Evolutionary conservation across 345 rosid genomes (phyloP).

Genomic region (Gossypium turneri): DNA sequence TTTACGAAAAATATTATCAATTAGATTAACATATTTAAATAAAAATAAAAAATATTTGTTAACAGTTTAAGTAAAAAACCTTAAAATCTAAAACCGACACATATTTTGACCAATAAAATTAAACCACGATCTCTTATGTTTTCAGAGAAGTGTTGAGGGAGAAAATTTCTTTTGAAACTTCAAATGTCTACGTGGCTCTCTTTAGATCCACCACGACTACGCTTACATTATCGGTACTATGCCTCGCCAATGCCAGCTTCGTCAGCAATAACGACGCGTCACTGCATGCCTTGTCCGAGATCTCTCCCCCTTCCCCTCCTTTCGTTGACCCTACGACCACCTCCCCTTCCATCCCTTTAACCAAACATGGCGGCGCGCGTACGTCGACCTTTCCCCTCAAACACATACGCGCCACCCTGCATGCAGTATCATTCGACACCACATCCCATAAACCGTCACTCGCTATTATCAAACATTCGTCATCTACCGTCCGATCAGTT

Average conservation of each 20-base stretch:
- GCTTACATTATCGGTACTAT: slow-evolving; percentile 76
- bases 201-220: slow-evolving; percentile 77
- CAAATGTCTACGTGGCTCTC: slow-evolving; percentile 34
- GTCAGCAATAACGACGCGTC: slow-evolving; percentile 70
- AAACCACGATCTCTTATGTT: not conserved
- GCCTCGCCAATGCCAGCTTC: slow-evolving; percentile 74
- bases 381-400: slow-evolving; percentile 29
- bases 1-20: no score
- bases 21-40: no score
- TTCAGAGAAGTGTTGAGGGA: not conserved
- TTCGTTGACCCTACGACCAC: not conserved
- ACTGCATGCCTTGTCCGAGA: slow-evolving; percentile 51
- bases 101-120: no score
- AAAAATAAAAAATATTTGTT: no score
- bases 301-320: slow-evolving; percentile 24
- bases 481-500: slow-evolving; percentile 57
- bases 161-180: not conserved
- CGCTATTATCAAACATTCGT: slow-evolving; percentile 76
- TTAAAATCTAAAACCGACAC: no score
- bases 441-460: slow-evolving; percentile 95
- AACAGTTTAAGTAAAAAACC: no score
- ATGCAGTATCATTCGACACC: slow-evolving; percentile 74
- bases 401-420: slow-evolving; percentile 68
- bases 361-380: not conserved
- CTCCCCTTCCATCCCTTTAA: not conserved